These are phyloP conservation scores for Hanseniaspora lindneri DNA, from an alignment of 805 yeast genomes.

Conservation along the genomic window DNA sequence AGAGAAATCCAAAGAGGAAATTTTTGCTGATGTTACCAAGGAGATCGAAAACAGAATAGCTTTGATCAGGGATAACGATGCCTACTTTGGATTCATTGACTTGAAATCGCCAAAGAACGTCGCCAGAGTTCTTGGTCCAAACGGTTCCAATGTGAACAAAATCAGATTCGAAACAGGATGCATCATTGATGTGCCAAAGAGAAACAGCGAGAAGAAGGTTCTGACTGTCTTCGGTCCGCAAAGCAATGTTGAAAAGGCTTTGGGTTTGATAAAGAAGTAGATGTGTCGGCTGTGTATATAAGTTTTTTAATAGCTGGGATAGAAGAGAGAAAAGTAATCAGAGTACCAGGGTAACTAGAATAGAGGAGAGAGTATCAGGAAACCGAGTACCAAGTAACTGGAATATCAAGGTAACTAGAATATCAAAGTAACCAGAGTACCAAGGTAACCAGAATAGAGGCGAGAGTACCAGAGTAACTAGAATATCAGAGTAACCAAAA, in stretches of 20 bases:
- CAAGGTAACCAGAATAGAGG: no score
- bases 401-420: no score
- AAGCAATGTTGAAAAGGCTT: conserved; percentile 42
- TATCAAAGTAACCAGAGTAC: no score
- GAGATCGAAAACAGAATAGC: conserved; percentile 41
- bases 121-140: conserved; percentile 62
- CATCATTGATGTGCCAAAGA: conserved; percentile 53
- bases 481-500: no score
- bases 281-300: conserved; percentile 9
- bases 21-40: conserved; percentile 25
- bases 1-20: conserved; percentile 42
- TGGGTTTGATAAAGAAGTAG: conserved; percentile 30
- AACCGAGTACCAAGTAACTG: no score
- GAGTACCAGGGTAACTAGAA: no score
- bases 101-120: conserved; percentile 40
- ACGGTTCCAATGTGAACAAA: conserved; percentile 53
- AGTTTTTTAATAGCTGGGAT: background rate
- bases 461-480: no score
- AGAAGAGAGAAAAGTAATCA: no score
- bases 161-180: conserved; percentile 50
- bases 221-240: conserved; percentile 50
- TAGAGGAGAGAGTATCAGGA: no score
- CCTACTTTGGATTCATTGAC: conserved; percentile 50
- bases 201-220: conserved; percentile 40
- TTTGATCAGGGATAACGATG: conserved; percentile 35